Evolutionary conservation across 805 yeast species (phyloP).

Genomic region (Metschnikowia peoriensis): DNA sequence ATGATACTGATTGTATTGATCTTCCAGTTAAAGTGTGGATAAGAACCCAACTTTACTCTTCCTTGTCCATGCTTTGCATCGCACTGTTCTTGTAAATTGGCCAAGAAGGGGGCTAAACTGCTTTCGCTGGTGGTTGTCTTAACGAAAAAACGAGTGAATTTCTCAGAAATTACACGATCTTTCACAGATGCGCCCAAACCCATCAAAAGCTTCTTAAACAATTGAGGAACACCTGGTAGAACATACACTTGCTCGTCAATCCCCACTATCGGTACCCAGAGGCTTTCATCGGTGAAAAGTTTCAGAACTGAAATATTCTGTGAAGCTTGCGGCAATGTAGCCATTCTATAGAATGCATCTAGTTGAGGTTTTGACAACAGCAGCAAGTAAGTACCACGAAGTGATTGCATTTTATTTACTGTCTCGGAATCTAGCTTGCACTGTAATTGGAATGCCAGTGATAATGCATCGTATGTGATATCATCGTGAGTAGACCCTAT

Average conservation of each 20-base stretch:
- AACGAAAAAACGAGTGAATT: slow-evolving; percentile 51
- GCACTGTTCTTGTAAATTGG: slow-evolving; percentile 46
- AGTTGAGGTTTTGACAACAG: slow-evolving; percentile 42
- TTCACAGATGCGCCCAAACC: slow-evolving; percentile 39
- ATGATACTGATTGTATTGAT: slow-evolving; percentile 72
- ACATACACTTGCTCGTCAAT: slow-evolving; percentile 64
- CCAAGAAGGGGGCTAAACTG: slow-evolving; percentile 63
- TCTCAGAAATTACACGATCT: slow-evolving; percentile 23
- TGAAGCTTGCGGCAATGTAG: slow-evolving; percentile 57
- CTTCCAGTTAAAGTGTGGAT: slow-evolving; percentile 70
- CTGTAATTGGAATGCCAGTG: slow-evolving; percentile 56
- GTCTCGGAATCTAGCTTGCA: slow-evolving; percentile 55
- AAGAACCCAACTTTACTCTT: slow-evolving; percentile 71
- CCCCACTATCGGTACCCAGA: slow-evolving; percentile 85
- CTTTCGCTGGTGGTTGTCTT: slow-evolving; percentile 62
- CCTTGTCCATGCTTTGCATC: slow-evolving; percentile 29
- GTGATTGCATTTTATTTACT: slow-evolving; percentile 54
- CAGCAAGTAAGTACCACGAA: slow-evolving; percentile 40
- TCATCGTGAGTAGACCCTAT: slow-evolving; percentile 93
- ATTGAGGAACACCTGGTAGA: slow-evolving; percentile 81
- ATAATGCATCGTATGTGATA: slow-evolving; percentile 75
- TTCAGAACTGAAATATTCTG: slow-evolving; percentile 36
- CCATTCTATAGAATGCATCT: slow-evolving; percentile 73
- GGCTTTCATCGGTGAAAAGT: slow-evolving; percentile 41
- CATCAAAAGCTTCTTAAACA: slow-evolving; percentile 56